These are phyloP conservation scores for Tulasnella sp. DNA, from an alignment of 768 basidiomycete genomes.

Conservation along the genomic window DNA sequence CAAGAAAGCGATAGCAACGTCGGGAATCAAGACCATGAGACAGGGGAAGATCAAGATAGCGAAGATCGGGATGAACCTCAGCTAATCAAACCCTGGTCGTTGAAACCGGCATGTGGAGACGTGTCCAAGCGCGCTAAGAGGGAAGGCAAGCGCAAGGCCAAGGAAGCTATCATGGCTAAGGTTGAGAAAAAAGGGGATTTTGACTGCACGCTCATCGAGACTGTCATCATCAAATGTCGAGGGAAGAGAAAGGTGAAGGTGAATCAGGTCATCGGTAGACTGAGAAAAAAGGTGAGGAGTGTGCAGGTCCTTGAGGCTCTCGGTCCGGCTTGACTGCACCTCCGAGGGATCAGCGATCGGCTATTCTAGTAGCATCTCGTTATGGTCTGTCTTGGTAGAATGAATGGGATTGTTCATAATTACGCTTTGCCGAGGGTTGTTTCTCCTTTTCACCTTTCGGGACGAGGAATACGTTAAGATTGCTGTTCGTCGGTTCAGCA, in stretches of 20 bases:
- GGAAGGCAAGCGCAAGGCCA: background rate
- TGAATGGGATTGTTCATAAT: too few relatives aligned
- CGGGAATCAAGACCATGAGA: background rate
- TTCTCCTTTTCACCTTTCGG: too few relatives aligned
- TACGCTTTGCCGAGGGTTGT: too few relatives aligned
- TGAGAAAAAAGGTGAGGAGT: background rate
- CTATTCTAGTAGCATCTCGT: too few relatives aligned
- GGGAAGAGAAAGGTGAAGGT: background rate
- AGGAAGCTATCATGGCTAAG: background rate
- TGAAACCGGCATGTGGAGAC: background rate
- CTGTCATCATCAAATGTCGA: background rate
- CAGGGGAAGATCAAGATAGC: background rate
- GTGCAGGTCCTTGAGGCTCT: background rate
- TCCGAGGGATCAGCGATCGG: background rate
- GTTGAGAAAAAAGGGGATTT: background rate
- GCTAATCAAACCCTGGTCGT: background rate
- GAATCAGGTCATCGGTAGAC: background rate
- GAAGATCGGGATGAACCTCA: background rate
- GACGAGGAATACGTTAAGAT: too few relatives aligned
- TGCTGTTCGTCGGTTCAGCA: too few relatives aligned
- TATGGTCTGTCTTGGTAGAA: too few relatives aligned
- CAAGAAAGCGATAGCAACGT: too few relatives aligned
- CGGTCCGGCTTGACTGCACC: background rate
- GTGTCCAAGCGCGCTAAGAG: background rate
- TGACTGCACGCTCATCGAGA: background rate